Base-by-base conservation (phyloP, 352 stramenopile species). In the Globisporangium cederbergense region DNA sequence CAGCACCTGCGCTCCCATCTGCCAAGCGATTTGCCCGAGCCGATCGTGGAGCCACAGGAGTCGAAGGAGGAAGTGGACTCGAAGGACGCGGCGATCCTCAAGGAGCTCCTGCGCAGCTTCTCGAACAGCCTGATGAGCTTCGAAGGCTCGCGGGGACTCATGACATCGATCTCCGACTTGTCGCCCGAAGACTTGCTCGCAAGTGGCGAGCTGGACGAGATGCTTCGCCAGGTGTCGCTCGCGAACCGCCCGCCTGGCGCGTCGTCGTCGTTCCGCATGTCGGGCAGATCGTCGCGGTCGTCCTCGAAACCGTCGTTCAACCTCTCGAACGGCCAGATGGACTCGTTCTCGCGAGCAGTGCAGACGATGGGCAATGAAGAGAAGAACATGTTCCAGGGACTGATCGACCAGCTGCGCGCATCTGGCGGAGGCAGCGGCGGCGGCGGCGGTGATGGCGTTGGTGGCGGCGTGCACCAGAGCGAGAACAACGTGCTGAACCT, bases 121-220 rank as follows among this genome's bases (percentile, higher is more conserved):
- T 89, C 79, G 10, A 90, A 83, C 64, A 83, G 79, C 38, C 67
- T 90, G 38, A 67, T 93, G 28, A 91, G 81, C 62, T 93, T 91
- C 54, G 60, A 65, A 32, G 43, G 61, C 32, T 61, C 69, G 8
- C 68, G 79, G 3, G 80, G 73, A 3, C 52, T 89, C 49, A 76
- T 87, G 45, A 76, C 67, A 42, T 91, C 84, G 43, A 79, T 91
- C 52, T 73, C 77, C 5, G 84, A 93, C 46, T 86, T 93, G 75
- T 91, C 82, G 32, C 84, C 84, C 0, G 84, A 93, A 36, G 84
- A 91, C 34, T 60, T 93, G 32, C 73, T 93, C 20, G 84, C 78
- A 4, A 93, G 84, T 73, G 84, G 84, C 4, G 84, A 93, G 69
- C 70, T 93, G 45, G 84, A 93, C 51, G 84, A 93, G 60, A 91